These are phyloP conservation scores for Boletellus ananas DNA, from an alignment of 768 basidiomycete species.

Conservation along the genomic window DNA sequence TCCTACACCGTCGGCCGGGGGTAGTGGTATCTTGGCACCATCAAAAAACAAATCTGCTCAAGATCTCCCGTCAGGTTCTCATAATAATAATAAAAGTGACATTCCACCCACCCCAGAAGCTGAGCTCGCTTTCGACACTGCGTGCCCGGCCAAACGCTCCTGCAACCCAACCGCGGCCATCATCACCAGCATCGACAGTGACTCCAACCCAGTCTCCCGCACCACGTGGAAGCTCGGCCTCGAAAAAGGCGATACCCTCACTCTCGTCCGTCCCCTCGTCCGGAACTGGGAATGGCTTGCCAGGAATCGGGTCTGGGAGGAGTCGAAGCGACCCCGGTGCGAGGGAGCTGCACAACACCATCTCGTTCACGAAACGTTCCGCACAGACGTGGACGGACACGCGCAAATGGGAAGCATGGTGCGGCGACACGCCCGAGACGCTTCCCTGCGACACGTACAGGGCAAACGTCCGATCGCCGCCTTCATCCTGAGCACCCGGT, in stretches of 20 bases:
- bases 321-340: slow-evolving; percentile 51
- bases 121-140: slow-evolving; percentile 30
- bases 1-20: slow-evolving; percentile 24
- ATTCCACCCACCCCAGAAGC: slow-evolving; percentile 40
- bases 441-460: slow-evolving; percentile 62
- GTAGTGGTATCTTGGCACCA: slow-evolving; percentile 32
- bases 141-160: slow-evolving; percentile 46
- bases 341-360: slow-evolving; percentile 37
- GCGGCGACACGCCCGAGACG: slow-evolving; percentile 48
- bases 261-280: slow-evolving; percentile 70
- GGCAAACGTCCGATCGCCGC: slow-evolving; percentile 36
- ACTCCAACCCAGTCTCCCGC: slow-evolving; percentile 49
- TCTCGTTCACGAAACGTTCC: slow-evolving; percentile 15
- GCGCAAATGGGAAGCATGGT: slow-evolving; percentile 41
- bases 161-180: slow-evolving; percentile 58
- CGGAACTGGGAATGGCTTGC: slow-evolving; percentile 58
- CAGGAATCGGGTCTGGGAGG: slow-evolving; percentile 57
- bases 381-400: slow-evolving; percentile 49
- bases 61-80: slow-evolving; percentile 4
- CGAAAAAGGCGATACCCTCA: slow-evolving; percentile 66
- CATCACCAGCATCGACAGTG: slow-evolving; percentile 43
- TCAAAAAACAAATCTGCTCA: slow-evolving; percentile 40
- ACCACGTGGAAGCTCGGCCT: slow-evolving; percentile 39
- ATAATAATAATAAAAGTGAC: slow-evolving; percentile 5
- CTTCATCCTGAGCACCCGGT: slow-evolving; percentile 1